Evolutionary conservation across 257 asterid genomes (phyloP).

Genomic region (Parsonsia alboflavescens): DNA sequence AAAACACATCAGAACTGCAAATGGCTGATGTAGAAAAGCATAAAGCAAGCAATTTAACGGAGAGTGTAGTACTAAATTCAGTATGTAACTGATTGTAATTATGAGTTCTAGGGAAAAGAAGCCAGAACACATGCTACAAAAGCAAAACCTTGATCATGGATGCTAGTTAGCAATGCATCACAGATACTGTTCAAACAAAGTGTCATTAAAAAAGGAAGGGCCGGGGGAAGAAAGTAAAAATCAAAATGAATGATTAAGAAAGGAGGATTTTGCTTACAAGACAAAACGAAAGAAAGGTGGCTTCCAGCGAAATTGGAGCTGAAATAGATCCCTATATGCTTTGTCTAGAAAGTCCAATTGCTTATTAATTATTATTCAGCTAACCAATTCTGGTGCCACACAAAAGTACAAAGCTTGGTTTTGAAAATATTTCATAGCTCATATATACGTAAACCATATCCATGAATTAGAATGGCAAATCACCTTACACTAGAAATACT

Average conservation of each 20-base stretch:
- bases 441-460: background rate
- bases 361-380: background rate
- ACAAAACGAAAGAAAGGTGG: background rate
- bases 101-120: background rate
- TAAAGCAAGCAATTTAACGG: background rate
- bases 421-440: background rate
- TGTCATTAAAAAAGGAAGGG: background rate
- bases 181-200: background rate
- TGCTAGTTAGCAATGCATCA: background rate
- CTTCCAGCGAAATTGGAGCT: background rate
- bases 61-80: background rate
- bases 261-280: background rate
- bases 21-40: slow-evolving; percentile 1
- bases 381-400: background rate
- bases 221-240: no score
- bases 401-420: background rate
- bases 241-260: background rate
- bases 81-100: background rate
- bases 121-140: background rate
- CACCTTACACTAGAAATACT: background rate
- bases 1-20: background rate
- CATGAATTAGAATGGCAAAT: background rate
- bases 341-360: background rate
- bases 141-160: background rate
- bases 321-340: background rate